Percentiles rank a stretch among this genome's conserved stretches.
Conservation (phyloP, 495 filamentous ascomycete species). For the Xylaria scruposa region DNA sequence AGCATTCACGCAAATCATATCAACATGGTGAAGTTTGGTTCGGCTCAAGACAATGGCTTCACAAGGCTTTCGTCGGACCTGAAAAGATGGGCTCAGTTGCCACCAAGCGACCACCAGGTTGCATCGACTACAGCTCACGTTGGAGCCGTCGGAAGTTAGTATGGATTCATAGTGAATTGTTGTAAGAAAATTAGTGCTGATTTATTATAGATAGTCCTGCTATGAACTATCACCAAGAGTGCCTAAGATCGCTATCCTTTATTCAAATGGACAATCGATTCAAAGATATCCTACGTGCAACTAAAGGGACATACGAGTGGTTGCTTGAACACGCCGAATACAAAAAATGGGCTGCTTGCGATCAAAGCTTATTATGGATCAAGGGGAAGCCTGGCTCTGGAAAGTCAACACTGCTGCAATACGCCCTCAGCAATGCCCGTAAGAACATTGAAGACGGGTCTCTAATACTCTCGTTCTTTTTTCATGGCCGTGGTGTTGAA, state of each 20-base stretch:
- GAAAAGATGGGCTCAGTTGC: neutral
- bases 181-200: neutral
- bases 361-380: neutral
- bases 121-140: no score
- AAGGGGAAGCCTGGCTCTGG: conserved; percentile 1
- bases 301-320: neutral
- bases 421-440: neutral
- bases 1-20: conserved; percentile 49
- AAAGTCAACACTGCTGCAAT: neutral
- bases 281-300: neutral
- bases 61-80: conserved; percentile 41
- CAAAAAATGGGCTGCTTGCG: neutral
- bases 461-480: neutral
- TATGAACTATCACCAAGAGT: neutral
- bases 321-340: neutral
- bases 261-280: neutral
- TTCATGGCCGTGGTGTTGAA: neutral
- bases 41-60: conserved; percentile 44
- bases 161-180: neutral
- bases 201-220: neutral
- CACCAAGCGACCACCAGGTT: neutral
- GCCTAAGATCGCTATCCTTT: neutral
- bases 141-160: neutral
- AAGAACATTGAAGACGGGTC: neutral
- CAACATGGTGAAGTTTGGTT: conserved; percentile 49